Conservation (phyloP, 257 asterid genomes). For the Agastache rugosa region DNA sequence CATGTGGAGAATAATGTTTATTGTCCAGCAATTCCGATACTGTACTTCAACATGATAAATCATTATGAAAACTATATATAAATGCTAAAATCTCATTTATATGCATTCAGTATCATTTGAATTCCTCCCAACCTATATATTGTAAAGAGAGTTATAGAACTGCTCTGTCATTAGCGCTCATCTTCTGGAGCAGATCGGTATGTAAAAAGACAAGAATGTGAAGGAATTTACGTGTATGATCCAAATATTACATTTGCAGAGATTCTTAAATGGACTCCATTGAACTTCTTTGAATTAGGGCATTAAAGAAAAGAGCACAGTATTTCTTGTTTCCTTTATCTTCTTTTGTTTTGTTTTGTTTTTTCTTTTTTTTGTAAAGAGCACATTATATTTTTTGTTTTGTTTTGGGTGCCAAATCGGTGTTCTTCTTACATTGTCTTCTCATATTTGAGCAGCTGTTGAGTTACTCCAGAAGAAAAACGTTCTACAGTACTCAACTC, state of each 20-base stretch:
- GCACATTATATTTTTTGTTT: no score
- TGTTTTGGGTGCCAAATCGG: background rate
- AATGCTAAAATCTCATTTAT: background rate
- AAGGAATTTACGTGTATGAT: background rate
- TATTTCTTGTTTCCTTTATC: background rate
- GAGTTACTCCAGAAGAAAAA: slow-evolving; percentile 15
- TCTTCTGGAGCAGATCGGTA: background rate
- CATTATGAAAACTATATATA: background rate
- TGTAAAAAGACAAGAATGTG: background rate
- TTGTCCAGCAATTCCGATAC: background rate
- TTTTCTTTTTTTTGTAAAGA: no score
- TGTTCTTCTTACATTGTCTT: background rate
- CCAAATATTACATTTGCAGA: background rate
- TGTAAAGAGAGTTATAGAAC: background rate
- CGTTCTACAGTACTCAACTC: background rate
- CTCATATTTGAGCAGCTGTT: slow-evolving; percentile 1
- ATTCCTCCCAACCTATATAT: background rate
- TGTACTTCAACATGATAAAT: background rate
- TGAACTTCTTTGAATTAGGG: background rate
- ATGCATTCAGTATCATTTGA: background rate
- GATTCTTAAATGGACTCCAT: background rate
- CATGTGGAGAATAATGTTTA: background rate
- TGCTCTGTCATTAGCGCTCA: background rate
- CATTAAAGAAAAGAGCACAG: background rate
- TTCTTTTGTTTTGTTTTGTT: background rate